Base-by-base conservation (phyloP, 192 early-diverging fungal genomes). In the Backusella mclennaniae region DNA sequence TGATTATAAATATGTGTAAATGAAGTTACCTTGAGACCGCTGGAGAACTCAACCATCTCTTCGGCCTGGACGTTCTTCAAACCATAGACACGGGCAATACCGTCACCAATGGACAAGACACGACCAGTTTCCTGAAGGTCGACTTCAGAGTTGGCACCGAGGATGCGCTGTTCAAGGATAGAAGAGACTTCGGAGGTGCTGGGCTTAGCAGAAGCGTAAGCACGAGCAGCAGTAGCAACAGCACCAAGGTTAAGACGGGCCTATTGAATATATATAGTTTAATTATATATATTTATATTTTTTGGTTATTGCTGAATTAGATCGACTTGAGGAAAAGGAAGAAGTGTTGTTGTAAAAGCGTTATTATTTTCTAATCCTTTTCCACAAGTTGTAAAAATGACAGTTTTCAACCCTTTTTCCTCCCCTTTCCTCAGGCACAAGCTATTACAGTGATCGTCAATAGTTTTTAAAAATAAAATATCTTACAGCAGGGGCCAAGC, bases 31-130 rank as follows among this genome's bases (percentile, higher is more conserved):
- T 95, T 95, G 74, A 99, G 86, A 85, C 98, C 98, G 86, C 95
- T 97, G 81, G 96, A 98, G 91, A 99, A 99, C 82, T 99, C 98
- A 86, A 99, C 98, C 96, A 99, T 98, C 90, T 99, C 98, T 87
- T 99, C 97, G 80, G 97, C 95, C 90, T 99, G 95, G 77, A 91
- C 89, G 87, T 98, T 99, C 91, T 95, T 97, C 86, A 98, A 90
- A 71, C 96, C 98, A 77, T 97, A 97, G 73, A 99, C 96, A 92
- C 98, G 97, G 76, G 98, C 98, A 90, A 99, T 98, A 97, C 98
- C 98, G 87, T 99, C 98, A 93, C 98, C 97, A 82, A 99, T 97
- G 84, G 98, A 98, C 82, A 99, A 89, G 72, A 99, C 98, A 84
- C 97, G 95, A 74, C 97, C 98, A 66, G 97, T 99, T 88, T 99